Percentiles rank a stretch among this genome's conserved stretches.
phyloP scores from a whole-genome alignment of 176 grass and related monocot genomes.

The Echinochloa phyllopogon region DNA sequence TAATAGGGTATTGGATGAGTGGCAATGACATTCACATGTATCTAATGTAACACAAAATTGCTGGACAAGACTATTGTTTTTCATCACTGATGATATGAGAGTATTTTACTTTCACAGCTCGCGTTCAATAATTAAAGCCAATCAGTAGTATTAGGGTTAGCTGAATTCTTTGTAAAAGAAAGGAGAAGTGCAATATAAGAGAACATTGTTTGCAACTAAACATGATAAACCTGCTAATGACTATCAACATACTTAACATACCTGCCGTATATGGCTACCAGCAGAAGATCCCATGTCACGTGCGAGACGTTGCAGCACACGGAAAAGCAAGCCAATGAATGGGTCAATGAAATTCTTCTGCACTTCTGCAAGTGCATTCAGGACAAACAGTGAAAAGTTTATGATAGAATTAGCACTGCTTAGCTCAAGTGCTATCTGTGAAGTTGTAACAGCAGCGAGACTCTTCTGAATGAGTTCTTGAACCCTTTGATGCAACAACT shows the following conservation, averaged over 20 bases:
- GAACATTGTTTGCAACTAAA: slow-evolving; percentile 15
- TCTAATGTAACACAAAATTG: not conserved
- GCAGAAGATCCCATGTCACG: slow-evolving; percentile 92
- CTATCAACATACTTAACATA: slow-evolving; percentile 38
- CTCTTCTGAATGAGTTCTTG: slow-evolving; percentile 87
- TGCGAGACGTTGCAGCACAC: slow-evolving; percentile 87
- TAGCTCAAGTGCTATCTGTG: slow-evolving; percentile 85
- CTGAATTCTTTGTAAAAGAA: not conserved
- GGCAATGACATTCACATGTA: not conserved
- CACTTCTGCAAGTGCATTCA: slow-evolving; percentile 87
- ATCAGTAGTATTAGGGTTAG: slow-evolving; percentile 14
- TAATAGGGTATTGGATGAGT: not conserved
- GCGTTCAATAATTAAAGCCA: slow-evolving; percentile 4
- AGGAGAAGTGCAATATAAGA: not conserved
- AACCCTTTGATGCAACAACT: slow-evolving; percentile 79
- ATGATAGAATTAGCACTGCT: slow-evolving; percentile 86
- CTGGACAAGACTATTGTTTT: not conserved
- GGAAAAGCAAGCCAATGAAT: slow-evolving; percentile 82
- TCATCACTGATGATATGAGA: not conserved
- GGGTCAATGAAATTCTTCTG: slow-evolving; percentile 92
- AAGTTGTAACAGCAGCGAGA: slow-evolving; percentile 80
- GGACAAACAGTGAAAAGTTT: slow-evolving; percentile 84
- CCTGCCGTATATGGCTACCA: slow-evolving; percentile 78
- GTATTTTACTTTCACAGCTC: not conserved
- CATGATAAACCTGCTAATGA: slow-evolving; percentile 1